A percentile compares a stretch with the other conserved stretches of the same genome.
phyloP scores from a whole-genome alignment of 352 stramenopile genomes.

The Saprolegnia parasitica region DNA sequence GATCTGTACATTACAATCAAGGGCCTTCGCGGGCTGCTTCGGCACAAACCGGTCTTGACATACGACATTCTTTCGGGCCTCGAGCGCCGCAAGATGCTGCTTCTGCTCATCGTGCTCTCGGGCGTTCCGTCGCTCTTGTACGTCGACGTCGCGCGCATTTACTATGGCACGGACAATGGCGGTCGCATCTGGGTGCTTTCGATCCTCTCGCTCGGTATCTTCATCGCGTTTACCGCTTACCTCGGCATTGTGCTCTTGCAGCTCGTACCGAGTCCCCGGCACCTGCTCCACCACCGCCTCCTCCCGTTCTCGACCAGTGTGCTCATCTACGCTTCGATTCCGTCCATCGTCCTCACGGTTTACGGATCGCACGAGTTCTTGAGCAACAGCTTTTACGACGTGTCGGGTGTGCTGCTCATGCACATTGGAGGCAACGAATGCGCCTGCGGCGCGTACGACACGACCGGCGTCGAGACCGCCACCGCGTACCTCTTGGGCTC shows the following conservation, averaged over 20 bases:
- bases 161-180: constrained; percentile 15
- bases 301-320: background rate
- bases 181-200: constrained; percentile 9
- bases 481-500: background rate
- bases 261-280: background rate
- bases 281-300: background rate
- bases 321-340: background rate
- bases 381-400: constrained; percentile 23
- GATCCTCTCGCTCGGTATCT: constrained; percentile 3
- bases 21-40: constrained; percentile 15
- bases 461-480: background rate
- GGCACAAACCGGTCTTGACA: constrained; percentile 23
- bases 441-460: background rate
- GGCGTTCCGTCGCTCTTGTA: constrained; percentile 2
- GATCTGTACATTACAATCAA: constrained; percentile 15
- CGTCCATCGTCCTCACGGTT: background rate
- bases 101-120: background rate
- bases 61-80: constrained; percentile 16
- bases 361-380: background rate
- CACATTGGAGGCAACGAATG: background rate
- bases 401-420: background rate
- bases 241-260: background rate
- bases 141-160: constrained; percentile 19
- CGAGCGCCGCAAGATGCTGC: constrained; percentile 7
- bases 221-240: background rate